phyloP scores from a whole-genome alignment of 2,329 filamentous ascomycete species.

The Botryotinia narcissicola region DNA sequence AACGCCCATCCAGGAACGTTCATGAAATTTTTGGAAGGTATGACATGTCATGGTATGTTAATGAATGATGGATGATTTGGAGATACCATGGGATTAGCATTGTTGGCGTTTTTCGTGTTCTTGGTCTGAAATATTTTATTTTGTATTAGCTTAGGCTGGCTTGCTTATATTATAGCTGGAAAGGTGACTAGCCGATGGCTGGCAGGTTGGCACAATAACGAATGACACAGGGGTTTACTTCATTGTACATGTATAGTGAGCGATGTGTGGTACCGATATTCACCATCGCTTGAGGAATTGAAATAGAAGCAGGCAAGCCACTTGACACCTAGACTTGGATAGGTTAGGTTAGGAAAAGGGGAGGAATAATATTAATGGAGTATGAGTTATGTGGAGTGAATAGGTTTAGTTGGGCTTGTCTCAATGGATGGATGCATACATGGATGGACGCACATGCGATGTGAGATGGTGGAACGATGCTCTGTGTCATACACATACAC shows the following conservation, averaged over 20 bases:
- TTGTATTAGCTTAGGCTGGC: slow-evolving; percentile 15
- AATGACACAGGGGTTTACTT: neutral
- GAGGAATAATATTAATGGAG: slow-evolving; percentile 13
- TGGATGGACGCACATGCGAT: neutral
- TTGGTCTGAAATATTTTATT: slow-evolving; percentile 14
- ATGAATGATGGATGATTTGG: slow-evolving; percentile 34
- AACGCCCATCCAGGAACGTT: slow-evolving; percentile 36
- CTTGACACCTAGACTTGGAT: neutral
- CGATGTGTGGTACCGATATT: neutral
- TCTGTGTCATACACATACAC: neutral
- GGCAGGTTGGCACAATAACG: slow-evolving; percentile 2
- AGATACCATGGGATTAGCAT: slow-evolving; percentile 39
- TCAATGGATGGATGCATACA: neutral
- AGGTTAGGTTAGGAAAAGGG: slow-evolving; percentile 6
- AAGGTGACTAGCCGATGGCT: neutral
- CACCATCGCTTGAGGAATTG: neutral
- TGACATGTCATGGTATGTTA: slow-evolving; percentile 23
- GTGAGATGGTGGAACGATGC: neutral
- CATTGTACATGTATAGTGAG: neutral
- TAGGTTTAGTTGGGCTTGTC: neutral
- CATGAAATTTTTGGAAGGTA: slow-evolving; percentile 21
- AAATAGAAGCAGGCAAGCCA: slow-evolving; percentile 1
- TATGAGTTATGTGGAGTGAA: neutral
- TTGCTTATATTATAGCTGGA: slow-evolving; percentile 6
- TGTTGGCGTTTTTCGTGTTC: slow-evolving; percentile 33